Evolutionary conservation across 2,329 filamentous ascomycete species (phyloP).

Genomic region (Fusarium bactridioides): DNA sequence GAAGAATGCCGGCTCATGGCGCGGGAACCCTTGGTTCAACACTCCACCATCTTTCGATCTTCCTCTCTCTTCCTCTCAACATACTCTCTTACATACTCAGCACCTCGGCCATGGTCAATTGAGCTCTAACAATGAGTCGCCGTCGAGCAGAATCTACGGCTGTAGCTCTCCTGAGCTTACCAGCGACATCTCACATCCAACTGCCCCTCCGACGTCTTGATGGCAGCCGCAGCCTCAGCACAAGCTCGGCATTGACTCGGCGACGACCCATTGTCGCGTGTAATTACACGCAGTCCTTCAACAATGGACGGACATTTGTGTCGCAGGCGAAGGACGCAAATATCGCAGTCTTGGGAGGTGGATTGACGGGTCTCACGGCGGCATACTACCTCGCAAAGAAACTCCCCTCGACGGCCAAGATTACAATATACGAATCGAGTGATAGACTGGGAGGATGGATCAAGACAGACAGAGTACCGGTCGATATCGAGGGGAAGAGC

Average conservation of each 20-base stretch:
- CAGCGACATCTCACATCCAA: conserved; percentile 14
- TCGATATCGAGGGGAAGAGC: conserved; percentile 63
- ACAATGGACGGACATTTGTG: conserved; percentile 22
- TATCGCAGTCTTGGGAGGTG: conserved; percentile 79
- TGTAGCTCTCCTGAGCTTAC: conserved; percentile 38
- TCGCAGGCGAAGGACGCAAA: conserved; percentile 38
- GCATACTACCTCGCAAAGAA: conserved; percentile 79
- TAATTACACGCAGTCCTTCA: neutral
- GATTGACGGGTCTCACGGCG: conserved; percentile 81
- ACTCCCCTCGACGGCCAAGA: conserved; percentile 68
- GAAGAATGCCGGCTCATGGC: conserved; percentile 33
- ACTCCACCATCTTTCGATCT: conserved; percentile 31
- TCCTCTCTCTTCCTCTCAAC: conserved; percentile 9
- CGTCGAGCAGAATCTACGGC: conserved; percentile 41
- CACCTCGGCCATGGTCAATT: conserved; percentile 42
- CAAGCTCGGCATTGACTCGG: conserved; percentile 12
- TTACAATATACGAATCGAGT: conserved; percentile 83
- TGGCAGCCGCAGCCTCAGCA: conserved; percentile 25
- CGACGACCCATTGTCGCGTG: conserved; percentile 12
- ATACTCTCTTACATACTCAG: neutral
- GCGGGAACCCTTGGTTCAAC: neutral
- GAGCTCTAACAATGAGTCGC: conserved; percentile 41
- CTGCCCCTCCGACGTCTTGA: conserved; percentile 24
- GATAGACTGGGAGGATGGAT: conserved; percentile 85
- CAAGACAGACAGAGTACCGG: conserved; percentile 68